A percentile compares a stretch with the other conserved stretches of the same genome.
These are phyloP conservation scores for Hanseniaspora sp. DNA, from an alignment of 1,139 yeast genomes.

Conservation along the genomic window DNA sequence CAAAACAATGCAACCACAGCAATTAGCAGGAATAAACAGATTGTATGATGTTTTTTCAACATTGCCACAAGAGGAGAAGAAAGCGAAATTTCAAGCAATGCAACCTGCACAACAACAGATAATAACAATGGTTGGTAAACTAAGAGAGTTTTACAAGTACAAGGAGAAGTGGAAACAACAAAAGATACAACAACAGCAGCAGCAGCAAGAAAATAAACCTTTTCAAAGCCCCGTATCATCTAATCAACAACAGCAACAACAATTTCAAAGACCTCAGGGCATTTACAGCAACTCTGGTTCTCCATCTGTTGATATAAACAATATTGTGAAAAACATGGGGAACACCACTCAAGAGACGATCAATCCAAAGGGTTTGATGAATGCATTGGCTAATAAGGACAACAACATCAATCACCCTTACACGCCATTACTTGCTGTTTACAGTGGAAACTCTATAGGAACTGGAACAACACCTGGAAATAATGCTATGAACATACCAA, in stretches of 20 bases:
- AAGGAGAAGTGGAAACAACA: slow-evolving; percentile 18
- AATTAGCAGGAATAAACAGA: slow-evolving; percentile 11
- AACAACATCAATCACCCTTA: background rate
- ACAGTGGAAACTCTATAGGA: background rate
- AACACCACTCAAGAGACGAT: background rate
- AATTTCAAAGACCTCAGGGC: slow-evolving; percentile 22
- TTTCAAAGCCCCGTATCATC: background rate
- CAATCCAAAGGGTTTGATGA: slow-evolving; percentile 5
- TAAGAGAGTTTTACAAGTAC: slow-evolving; percentile 5
- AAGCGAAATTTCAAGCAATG: slow-evolving; percentile 6
- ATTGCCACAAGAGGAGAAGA: slow-evolving; percentile 8
- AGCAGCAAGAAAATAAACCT: slow-evolving; percentile 21
- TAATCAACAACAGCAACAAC: slow-evolving; percentile 17
- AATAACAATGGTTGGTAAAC: slow-evolving; percentile 8
- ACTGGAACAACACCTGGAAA: background rate
- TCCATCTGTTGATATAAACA: background rate
- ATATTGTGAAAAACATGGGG: background rate
- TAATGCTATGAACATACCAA: background rate
- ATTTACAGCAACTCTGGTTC: background rate
- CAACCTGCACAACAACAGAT: slow-evolving; percentile 10
- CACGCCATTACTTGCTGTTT: background rate
- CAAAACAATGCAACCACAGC: slow-evolving; percentile 7
- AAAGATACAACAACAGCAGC: slow-evolving; percentile 24
- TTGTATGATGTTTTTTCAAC: slow-evolving; percentile 10
- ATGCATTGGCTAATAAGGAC: slow-evolving; percentile 7